Evolutionary conservation across 2,329 filamentous ascomycete species (phyloP).

Genomic region (Beauveria bassiana): DNA sequence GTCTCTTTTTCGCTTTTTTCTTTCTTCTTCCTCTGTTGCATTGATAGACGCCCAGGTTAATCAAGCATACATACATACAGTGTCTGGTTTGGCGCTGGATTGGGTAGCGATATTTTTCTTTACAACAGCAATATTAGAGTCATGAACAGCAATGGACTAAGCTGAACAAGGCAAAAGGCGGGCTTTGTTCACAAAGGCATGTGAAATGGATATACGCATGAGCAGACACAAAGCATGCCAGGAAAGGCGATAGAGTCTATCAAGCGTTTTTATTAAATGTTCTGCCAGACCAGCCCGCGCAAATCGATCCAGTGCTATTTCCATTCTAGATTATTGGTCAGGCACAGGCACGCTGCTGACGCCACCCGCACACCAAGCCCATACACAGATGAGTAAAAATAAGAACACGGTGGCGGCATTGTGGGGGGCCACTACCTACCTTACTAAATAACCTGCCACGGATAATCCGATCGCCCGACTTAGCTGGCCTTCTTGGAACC

Average conservation of each 20-base stretch:
- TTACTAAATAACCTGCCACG: background rate
- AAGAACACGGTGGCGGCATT: slow-evolving; percentile 15
- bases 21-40: background rate
- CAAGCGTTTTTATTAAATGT: no score
- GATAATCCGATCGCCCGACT: slow-evolving; percentile 13
- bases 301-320: no score
- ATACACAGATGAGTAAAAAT: background rate
- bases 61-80: background rate
- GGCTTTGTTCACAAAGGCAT: no score
- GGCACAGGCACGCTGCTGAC: no score
- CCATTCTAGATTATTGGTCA: no score
- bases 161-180: no score
- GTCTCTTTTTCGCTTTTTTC: background rate
- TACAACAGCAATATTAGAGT: background rate
- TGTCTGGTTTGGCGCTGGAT: slow-evolving; percentile 2
- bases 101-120: background rate
- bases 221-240: no score
- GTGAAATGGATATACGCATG: no score
- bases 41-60: background rate
- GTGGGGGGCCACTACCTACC: background rate
- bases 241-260: no score
- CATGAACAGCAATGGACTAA: background rate
- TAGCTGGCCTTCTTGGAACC: slow-evolving; percentile 8
- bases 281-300: no score
- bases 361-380: no score